Conservation (phyloP, 345 rosid genomes). For the Cardamine chenopodiifolia region DNA sequence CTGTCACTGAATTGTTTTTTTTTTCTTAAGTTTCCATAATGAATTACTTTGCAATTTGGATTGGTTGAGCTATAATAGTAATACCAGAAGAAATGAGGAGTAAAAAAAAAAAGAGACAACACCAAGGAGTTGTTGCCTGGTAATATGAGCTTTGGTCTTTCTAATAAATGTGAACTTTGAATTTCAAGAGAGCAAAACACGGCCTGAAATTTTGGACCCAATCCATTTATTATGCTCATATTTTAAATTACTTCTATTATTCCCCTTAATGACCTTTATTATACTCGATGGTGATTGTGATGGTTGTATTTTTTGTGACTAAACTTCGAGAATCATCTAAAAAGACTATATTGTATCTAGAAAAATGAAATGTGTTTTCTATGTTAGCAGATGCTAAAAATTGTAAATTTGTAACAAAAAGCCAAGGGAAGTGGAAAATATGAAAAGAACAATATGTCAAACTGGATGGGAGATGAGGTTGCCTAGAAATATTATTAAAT, state of each 20-base stretch:
- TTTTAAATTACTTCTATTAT: conserved; percentile 1
- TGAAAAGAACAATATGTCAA: background rate
- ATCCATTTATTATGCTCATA: conserved; percentile 10
- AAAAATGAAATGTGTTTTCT: background rate
- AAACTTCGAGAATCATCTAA: background rate
- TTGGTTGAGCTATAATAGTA: background rate
- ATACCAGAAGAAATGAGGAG: background rate
- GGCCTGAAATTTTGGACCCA: conserved; percentile 47
- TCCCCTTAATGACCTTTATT: conserved; percentile 8
- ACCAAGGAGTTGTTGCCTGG: background rate
- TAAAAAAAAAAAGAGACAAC: background rate
- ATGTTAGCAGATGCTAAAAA: background rate
- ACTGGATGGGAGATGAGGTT: background rate
- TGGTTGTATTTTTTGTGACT: background rate
- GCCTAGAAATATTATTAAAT: conserved; percentile 1
- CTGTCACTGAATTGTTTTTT: background rate
- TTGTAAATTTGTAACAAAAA: background rate
- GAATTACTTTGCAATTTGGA: background rate
- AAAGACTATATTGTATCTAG: background rate
- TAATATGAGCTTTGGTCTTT: conserved; percentile 23
- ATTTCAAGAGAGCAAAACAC: conserved; percentile 54
- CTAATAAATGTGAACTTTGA: conserved; percentile 38
- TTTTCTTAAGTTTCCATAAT: background rate
- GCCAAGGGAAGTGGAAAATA: background rate
- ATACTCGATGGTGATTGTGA: background rate